These are phyloP conservation scores for Phytophthora macrochlamydospora DNA, from an alignment of 352 stramenopile genomes.

Conservation along the genomic window DNA sequence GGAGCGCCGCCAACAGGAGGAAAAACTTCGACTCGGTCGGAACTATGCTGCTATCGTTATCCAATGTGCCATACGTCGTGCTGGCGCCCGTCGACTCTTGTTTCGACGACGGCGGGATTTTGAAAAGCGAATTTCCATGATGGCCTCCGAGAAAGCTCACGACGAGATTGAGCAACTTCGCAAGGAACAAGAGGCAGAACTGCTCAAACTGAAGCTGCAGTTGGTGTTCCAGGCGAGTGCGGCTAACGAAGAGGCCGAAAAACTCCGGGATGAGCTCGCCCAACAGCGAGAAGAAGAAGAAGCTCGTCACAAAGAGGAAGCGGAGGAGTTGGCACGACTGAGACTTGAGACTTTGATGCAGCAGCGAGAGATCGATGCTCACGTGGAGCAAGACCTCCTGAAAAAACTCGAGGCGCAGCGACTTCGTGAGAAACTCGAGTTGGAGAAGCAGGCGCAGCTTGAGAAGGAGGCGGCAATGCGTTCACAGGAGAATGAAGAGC, in stretches of 20 bases:
- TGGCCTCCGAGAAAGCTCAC: constrained; percentile 80
- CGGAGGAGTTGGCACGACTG: constrained; percentile 58
- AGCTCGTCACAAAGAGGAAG: constrained; percentile 47
- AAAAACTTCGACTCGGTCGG: constrained; percentile 32
- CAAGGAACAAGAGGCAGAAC: constrained; percentile 72
- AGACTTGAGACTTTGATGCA: constrained; percentile 66
- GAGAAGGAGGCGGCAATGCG: constrained; percentile 51
- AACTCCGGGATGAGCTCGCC: constrained; percentile 50
- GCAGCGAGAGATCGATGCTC: constrained; percentile 47
- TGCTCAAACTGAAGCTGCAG: constrained; percentile 69
- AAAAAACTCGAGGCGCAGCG: constrained; percentile 44
- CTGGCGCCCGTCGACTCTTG: constrained; percentile 45
- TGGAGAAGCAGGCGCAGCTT: constrained; percentile 45
- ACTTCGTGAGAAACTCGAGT: constrained; percentile 49
- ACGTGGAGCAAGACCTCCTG: constrained; percentile 39
- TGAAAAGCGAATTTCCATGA: constrained; percentile 79
- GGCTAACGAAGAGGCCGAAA: constrained; percentile 52
- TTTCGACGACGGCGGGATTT: constrained; percentile 63
- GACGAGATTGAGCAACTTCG: constrained; percentile 82
- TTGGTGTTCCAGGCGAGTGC: constrained; percentile 57
- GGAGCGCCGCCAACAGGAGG: constrained; percentile 23
- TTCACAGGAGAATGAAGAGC: constrained; percentile 66
- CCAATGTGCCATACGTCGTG: constrained; percentile 62
- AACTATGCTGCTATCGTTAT: constrained; percentile 69
- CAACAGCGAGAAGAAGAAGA: constrained; percentile 54